Evolutionary conservation across 75 land plant species (phyloP).

Genomic region (Picea sitchensis): DNA sequence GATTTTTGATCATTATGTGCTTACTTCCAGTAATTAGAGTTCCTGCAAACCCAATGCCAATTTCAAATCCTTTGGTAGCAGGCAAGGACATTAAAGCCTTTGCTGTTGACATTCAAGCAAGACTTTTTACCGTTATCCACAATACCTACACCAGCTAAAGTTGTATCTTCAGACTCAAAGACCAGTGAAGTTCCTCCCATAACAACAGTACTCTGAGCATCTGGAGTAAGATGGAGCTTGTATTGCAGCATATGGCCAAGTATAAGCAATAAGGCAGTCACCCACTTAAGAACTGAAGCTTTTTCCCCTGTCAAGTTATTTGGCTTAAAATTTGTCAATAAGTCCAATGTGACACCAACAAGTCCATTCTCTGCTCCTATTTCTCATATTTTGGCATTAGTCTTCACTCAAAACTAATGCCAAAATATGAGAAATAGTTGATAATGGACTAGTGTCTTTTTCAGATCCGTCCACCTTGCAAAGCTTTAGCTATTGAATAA

Average conservation of each 20-base stretch:
- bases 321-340: conserved; percentile 34
- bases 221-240: conserved; percentile 42
- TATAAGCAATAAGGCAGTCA: conserved; percentile 66
- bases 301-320: conserved; percentile 24
- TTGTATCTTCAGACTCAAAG: too few species aligned
- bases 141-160: too few species aligned
- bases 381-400: too few species aligned
- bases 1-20: too few species aligned
- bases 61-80: too few species aligned
- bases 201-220: background rate
- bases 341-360: conserved; percentile 45
- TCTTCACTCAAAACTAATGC: conserved; percentile 90
- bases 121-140: too few species aligned
- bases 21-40: too few species aligned
- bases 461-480: conserved; percentile 47
- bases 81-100: too few species aligned
- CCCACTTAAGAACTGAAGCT: conserved; percentile 46
- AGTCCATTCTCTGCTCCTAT: conserved; percentile 75
- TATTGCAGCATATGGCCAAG: conserved; percentile 76
- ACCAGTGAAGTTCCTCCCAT: too few species aligned
- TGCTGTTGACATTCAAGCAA: too few species aligned
- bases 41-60: too few species aligned
- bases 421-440: conserved; percentile 67
- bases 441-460: conserved; percentile 50
- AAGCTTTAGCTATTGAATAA: conserved; percentile 69